A percentile compares a stretch with the other conserved stretches of the same genome.
phyloP scores from a whole-genome alignment of 2,329 filamentous ascomycete genomes.

The Xylaria sp. region DNA sequence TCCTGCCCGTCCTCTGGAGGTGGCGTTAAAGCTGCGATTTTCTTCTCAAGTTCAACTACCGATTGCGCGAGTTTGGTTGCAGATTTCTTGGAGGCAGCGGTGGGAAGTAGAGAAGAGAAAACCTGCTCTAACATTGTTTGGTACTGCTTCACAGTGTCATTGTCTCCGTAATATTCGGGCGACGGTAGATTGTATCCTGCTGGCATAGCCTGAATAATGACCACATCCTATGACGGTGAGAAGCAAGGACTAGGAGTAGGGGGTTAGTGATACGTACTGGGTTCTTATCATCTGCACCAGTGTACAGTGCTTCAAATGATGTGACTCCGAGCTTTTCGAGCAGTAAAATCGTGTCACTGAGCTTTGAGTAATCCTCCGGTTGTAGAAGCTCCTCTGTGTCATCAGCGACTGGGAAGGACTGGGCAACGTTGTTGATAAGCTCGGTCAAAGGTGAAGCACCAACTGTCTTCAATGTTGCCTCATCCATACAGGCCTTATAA shows the following conservation, averaged over 20 bases:
- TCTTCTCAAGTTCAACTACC: conserved; percentile 69
- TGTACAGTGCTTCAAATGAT: conserved; percentile 52
- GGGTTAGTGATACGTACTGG: conserved; percentile 46
- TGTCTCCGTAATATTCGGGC: conserved; percentile 69
- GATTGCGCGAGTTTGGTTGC: conserved; percentile 52
- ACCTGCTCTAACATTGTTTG: conserved; percentile 56
- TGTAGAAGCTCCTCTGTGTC: conserved; percentile 43
- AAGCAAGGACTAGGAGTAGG: not conserved
- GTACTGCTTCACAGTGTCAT: conserved; percentile 64
- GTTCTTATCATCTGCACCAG: conserved; percentile 58
- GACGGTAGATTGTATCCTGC: conserved; percentile 68
- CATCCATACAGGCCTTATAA: conserved; percentile 74
- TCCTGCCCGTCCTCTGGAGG: conserved; percentile 68
- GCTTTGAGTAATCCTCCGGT: conserved; percentile 47
- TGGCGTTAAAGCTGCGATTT: conserved; percentile 68
- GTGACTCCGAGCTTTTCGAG: conserved; percentile 59
- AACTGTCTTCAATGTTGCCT: conserved; percentile 63
- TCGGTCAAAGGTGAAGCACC: conserved; percentile 67
- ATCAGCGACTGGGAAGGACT: conserved; percentile 55
- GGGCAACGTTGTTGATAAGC: conserved; percentile 64
- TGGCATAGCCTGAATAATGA: conserved; percentile 56
- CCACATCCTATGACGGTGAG: conserved; percentile 42
- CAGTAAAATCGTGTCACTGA: conserved; percentile 60
- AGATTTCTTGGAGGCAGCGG: conserved; percentile 38
- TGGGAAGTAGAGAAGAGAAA: conserved; percentile 49